Percentiles rank a stretch among this genome's conserved stretches.
Evolutionary conservation across 495 filamentous ascomycete species (phyloP).

Genomic region (Melanomma pulvis-pyrius): DNA sequence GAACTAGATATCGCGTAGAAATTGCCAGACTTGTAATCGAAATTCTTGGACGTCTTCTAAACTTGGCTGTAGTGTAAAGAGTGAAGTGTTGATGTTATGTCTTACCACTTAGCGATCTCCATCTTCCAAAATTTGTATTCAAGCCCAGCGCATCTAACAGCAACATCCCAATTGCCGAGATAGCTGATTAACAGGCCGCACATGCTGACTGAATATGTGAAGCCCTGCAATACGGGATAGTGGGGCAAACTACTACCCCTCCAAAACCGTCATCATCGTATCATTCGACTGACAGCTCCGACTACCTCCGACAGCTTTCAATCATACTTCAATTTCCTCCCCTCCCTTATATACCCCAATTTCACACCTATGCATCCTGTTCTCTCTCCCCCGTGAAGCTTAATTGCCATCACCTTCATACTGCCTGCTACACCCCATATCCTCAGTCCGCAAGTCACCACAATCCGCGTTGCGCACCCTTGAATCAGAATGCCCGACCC

Average conservation of each 20-base stretch:
- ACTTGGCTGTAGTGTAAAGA: neutral
- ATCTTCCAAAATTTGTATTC: neutral
- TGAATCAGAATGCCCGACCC: constrained; percentile 60
- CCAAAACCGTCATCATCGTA: neutral
- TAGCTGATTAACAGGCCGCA: constrained; percentile 4
- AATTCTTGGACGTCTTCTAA: neutral
- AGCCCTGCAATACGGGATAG: constrained; percentile 2
- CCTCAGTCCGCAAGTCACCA: neutral
- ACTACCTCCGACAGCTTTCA: constrained; percentile 1
- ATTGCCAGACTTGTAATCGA: neutral
- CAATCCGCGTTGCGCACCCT: neutral
- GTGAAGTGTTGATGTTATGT: neutral
- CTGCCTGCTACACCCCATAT: neutral
- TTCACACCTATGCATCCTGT: neutral
- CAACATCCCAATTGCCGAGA: neutral
- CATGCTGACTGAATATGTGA: constrained; percentile 15
- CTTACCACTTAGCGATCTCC: neutral
- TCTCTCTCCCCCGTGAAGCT: neutral
- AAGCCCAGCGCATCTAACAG: neutral
- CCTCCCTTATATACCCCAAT: neutral
- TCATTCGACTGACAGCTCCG: constrained; percentile 6
- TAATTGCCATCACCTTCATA: neutral
- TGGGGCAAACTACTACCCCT: constrained; percentile 22
- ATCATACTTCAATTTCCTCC: neutral
- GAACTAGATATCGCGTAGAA: neutral